Evolutionary conservation across 352 stramenopile genomes (phyloP), one percentile per base, ranked within the genome.

Genomic region (Phytophthora brassicae): DNA sequence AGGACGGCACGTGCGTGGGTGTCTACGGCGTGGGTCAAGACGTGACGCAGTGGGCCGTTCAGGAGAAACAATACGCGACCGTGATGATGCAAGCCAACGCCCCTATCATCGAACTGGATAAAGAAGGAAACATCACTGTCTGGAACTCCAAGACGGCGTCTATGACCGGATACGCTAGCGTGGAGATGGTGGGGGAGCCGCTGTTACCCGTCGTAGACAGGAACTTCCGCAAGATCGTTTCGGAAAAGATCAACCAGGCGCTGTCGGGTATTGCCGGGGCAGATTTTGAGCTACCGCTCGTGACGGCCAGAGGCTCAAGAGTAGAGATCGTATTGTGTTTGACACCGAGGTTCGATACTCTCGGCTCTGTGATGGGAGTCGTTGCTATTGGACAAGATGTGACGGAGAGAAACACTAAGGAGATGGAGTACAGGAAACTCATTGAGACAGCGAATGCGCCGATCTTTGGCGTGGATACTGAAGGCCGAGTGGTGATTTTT

Each of bases 401-500:
- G 23, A 88, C 78, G 16, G 76, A 87, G 46, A 70, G 75, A 23
- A 88, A 87, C 51, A 82, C 81, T 12, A 86, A 90, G 64, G 79
- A 90, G 60, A 81, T 82, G 69, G 81, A 88, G 68, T 88, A 88
- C 64, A 66, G 63, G 3, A 84, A 86, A 23, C 68, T 97, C 12
- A 94, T 97, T 44, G 89, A 97, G 41, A 96, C 79, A n/a, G 88
- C 89, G 0, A 96, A 97, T 60, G 83, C 86, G n/a, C 86, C 89
- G 7, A 96, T 96, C 53, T 95, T 97, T 50, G 89, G 88, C 9
- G 68, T 88, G 0, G 79, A 88, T 49, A 79, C 70, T 0, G 35
- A 81, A 41, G 74, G 76, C 4, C 51, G 67, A 11, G 62, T 86
- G 7, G 76, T 85, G 28, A 87, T 87, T 51, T 97, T 90, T 66